phyloP scores from a whole-genome alignment of 1,284 basidiomycete genomes.

The Takashimella koratensis region DNA sequence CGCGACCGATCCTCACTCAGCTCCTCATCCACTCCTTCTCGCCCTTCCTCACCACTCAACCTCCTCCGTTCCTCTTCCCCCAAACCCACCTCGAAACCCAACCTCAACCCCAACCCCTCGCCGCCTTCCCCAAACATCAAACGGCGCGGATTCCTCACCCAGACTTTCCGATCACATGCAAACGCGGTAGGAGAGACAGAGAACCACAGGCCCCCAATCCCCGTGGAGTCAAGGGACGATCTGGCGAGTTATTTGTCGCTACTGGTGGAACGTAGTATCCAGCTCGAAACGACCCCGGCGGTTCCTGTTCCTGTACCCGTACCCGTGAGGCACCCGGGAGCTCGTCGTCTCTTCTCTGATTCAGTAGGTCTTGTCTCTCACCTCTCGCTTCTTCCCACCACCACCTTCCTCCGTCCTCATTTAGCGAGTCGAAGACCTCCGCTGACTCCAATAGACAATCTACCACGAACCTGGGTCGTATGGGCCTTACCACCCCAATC shows the following conservation, averaged over 20 bases:
- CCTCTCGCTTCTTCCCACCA: no score
- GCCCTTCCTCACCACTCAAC: neutral
- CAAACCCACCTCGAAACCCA: neutral
- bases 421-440: no score
- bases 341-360: no score
- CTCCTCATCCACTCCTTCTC: neutral
- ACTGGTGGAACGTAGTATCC: neutral
- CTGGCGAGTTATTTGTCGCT: neutral
- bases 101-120: neutral
- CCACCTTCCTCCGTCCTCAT: no score
- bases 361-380: no score
- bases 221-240: neutral
- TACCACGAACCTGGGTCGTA: no score
- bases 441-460: no score
- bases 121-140: no score
- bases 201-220: neutral
- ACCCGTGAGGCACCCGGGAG: no score
- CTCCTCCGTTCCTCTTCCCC: neutral
- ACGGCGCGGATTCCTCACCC: neutral
- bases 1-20: neutral
- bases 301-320: no score
- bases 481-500: neutral
- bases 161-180: neutral
- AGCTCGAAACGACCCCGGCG: neutral
- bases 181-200: neutral